Evolutionary conservation across 2,329 filamentous ascomycete genomes (phyloP), one percentile per base, ranked within the genome.

Genomic region (Pyricularia grisea): DNA sequence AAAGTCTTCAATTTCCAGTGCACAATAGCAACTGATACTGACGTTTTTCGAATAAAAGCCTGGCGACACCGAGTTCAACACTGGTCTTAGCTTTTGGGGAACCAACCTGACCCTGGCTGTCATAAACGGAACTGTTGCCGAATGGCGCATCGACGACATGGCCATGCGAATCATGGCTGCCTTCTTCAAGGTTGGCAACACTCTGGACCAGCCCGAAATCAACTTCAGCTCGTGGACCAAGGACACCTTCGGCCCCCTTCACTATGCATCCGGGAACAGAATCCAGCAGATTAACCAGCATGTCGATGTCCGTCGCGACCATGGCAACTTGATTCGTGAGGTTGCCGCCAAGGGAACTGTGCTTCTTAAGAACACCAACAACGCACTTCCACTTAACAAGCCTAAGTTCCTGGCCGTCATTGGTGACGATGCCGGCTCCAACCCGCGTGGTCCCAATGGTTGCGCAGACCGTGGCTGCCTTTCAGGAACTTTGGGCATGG

Each of bases 91-190:
- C 23, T 96, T 84, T 82, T 97, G 92, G 91, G 94, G 94, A 11
- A 81, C 89, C 31, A 98, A 98, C 79, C 79, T 98, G 73, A 97
- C 94, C 1, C 82, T 97, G 66, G 92, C 92, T 1, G 89, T 97
- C 6, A 79, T 97, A 73, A 97, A 98, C 76, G 94, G 94, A 50
- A 97, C 93, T 0, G 82, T 98, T 36, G 92, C 94, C 0, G 88
- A 92, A 73, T 97, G 91, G 86, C 88, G 94, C 67, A 77, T 98
- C 11, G 94, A 97, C 73, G 95, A 98, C 76, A 97, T 97, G 90
- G 92, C 88, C 5, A 90, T 93, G 78, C 89, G 95, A 74, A 97
- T 91, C 76, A 90, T 91, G 87, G 84, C 89, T 5, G 82, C 88
- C 60, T 88, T 86, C 76, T 91, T 89, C 81, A 90, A 90, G 78